These are phyloP conservation scores for Lachancea mirantina DNA, from an alignment of 805 yeast genomes.

Conservation along the genomic window DNA sequence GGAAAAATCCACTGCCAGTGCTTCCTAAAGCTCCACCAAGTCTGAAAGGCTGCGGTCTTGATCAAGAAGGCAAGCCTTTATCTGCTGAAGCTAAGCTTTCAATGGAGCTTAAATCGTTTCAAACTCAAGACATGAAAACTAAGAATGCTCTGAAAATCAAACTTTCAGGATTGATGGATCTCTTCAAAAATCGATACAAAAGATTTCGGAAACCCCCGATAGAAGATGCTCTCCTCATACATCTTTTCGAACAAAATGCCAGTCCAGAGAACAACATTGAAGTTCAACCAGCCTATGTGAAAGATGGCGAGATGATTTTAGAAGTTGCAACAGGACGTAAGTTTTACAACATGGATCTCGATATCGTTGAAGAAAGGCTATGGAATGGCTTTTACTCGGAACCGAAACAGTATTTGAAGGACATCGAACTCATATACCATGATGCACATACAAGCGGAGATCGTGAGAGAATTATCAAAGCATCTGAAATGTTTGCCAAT, in stretches of 20 bases:
- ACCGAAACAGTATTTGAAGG: conserved; percentile 82
- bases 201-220: conserved; percentile 85
- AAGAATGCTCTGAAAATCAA: conserved; percentile 82
- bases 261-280: conserved; percentile 27
- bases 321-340: conserved; percentile 68
- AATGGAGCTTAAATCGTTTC: conserved; percentile 39
- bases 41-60: conserved; percentile 11
- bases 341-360: conserved; percentile 85
- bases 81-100: conserved; percentile 32
- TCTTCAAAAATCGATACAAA: conserved; percentile 79
- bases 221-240: conserved; percentile 66
- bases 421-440: conserved; percentile 71
- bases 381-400: conserved; percentile 97
- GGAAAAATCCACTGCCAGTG: conserved; percentile 34
- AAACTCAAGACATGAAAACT: conserved; percentile 66
- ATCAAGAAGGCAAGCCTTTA: conserved; percentile 26
- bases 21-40: conserved; percentile 32
- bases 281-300: conserved; percentile 39
- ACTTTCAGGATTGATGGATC: conserved; percentile 81
- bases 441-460: conserved; percentile 74
- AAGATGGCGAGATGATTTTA: conserved; percentile 67
- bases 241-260: conserved; percentile 61
- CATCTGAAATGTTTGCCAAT: conserved; percentile 93
- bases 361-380: conserved; percentile 84
- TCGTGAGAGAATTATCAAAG: conserved; percentile 70